Base-by-base conservation (phyloP, 164 flowering plant genomes). In the Tetracentron sinense region DNA sequence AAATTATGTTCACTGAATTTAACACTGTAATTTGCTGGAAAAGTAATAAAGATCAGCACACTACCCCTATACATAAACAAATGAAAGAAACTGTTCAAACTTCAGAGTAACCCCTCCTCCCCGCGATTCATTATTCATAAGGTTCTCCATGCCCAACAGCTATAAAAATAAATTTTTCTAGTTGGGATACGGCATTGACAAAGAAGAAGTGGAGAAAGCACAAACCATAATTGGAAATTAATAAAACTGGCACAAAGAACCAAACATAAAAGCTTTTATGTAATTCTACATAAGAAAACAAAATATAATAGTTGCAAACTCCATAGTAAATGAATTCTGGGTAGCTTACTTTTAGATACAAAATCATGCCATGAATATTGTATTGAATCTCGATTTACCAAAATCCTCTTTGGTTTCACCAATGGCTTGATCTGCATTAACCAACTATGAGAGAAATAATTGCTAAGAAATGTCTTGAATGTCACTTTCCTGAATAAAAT, bases 281-380 rank as follows among this genome's bases (percentile, higher is more conserved):
- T 17, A 48, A n/a, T 20, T 22, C 11, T 2, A 49, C 8, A 19
- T 49, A n/a, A n/a, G 53, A 22, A 16, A 49, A 16, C 53, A 49
- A 49, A 49, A 6, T 5, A n/a, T 22, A 38, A 23, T 6, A 19
- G 20, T n/a, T n/a, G n/a, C n/a, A n/a, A n/a, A n/a, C n/a, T 50
- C n/a, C n/a, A n/a, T 20, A 50, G 7, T 12, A 20, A 48, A 50
- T 50, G 20, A n/a, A 19, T 2, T 17, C 28, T 17, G 30, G n/a
- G n/a, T n/a, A 2, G 48, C 92, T 83, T 83, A 94, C 99, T 66
- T 77, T 75, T 76, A 33, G 99, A 95, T 19, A 92, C 85, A 59
- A 95, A 60, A 77, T 95, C 99, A 77, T 95, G 97, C 99, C 99
- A 95, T 23, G 97, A 90, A 68, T 95, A 95, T 12, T 27, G 31